Evolutionary conservation across 192 early-diverging fungal species (phyloP), one percentile per base, ranked within the genome.

Genomic region (Podila epicladia): DNA sequence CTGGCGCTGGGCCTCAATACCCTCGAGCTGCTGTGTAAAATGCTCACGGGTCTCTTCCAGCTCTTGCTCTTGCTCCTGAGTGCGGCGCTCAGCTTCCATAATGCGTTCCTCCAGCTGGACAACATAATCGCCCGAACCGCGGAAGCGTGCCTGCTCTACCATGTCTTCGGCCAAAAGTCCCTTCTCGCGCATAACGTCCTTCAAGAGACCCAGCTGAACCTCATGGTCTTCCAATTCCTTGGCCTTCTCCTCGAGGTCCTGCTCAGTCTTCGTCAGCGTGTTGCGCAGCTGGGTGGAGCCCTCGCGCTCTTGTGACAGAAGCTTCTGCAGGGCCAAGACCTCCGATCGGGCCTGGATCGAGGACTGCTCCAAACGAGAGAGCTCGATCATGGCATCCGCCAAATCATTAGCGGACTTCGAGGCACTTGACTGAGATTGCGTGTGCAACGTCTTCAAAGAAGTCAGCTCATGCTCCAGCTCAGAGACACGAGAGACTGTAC

Each of bases 191-290:
- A 86, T 83, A 12, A 85, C 82, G 48, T 86, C 75, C 65, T 82
- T 83, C 75, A 90, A 76, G 79, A 90, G 83, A n/a, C 82, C 82
- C 9, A 89, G 58, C 57, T 87, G 84, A 2, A 90, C 84, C 62
- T 89, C 84, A 60, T 82, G 74, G 50, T 88, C 85, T 49, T 90
- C 89, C 33, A 89, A 67, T 26, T 84, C 79, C 32, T 80, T 67
- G 26, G 80, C 64, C 65, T 79, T 83, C 37, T 76, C 75, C 19
- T 74, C 69, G 19, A 90, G 55, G 7, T 72, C 53, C 20, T 65
- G 58, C 77, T 89, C 86, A 20, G 76, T 82, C 58, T 84, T 77
- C 32, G 58, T 68, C 58, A 88, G 33, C 9, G 64, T 32, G 31
- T 63, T 83, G 45, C 73, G 75, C 17, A 85, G 59, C 51, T 71